Base-by-base conservation (phyloP, 768 basidiomycete species). In the Rhizopogon vesiculosus region DNA sequence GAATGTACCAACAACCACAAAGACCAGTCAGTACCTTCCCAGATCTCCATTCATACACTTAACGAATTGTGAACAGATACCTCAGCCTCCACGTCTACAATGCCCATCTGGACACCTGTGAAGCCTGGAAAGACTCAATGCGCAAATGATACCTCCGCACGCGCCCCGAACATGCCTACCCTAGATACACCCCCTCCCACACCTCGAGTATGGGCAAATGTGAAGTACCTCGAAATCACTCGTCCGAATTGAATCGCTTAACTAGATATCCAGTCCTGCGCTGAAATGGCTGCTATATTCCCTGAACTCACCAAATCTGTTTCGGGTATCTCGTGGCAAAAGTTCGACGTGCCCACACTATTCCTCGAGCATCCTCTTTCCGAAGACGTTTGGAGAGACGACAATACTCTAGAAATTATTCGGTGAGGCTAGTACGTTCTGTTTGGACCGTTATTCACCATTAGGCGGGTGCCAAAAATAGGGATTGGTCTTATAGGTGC, bases 141-240 rank as follows among this genome's bases (percentile, higher is more conserved):
- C 28, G 42, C 40, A 42, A 28, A 19, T 31, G 10, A n/a, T 13
- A 31, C 7, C 40, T 22, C 22, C 9, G n/a, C 53, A 39, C 25
- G 12, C 38, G 31, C 16, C 8, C 33, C 10, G 12, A 38, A 12
- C 13, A 18, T 22, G 7, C 33, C n/a, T 13, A 3, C 43, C 13
- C 16, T 29, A 3, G 44, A 43, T 40, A 41, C 61, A 0, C 46
- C 53, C 40, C 33, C 52, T 39, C 41, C 10, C 16, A 29, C 28
- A 35, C 68, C 68, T 16, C 58, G 70, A 39, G 61, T 65, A 18
- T 69, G 69, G 70, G 60, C 66, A 9, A 63, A 59, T 9, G 68
- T 69, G 48, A 69, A 66, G 41, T 42, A 22, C 16, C 35, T 18
- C n/a, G 7, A 28, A 55, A 22, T 53, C 18, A 31, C 46, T 6